Percentiles rank a stretch among this genome's conserved stretches.
phyloP scores from a whole-genome alignment of 2,329 filamentous ascomycete genomes.

The Fusarium sambucinum region DNA sequence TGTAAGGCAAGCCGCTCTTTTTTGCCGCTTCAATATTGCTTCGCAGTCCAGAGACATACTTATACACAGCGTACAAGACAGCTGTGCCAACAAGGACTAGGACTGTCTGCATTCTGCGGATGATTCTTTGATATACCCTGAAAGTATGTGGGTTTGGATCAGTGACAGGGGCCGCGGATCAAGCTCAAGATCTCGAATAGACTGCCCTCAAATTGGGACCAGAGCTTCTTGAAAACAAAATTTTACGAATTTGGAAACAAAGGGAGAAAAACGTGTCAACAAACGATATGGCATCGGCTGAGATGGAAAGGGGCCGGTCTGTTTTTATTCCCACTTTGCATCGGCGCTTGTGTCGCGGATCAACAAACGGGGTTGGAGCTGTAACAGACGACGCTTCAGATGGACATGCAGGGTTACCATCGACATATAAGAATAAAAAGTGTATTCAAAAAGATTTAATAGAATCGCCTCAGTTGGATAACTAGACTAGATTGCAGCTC shows the following conservation, averaged over 20 bases:
- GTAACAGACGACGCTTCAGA: slow-evolving; percentile 1
- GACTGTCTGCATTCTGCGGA: slow-evolving; percentile 52
- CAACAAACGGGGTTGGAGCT: background rate
- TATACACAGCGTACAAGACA: slow-evolving; percentile 53
- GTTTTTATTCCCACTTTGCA: background rate
- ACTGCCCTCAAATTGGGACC: background rate
- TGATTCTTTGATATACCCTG: background rate
- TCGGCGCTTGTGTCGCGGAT: background rate
- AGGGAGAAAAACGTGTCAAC: background rate
- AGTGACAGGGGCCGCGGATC: background rate
- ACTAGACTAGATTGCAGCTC: background rate
- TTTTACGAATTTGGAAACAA: background rate
- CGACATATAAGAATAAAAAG: background rate
- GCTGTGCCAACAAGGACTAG: slow-evolving; percentile 50
- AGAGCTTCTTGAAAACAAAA: background rate
- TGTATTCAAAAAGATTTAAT: background rate
- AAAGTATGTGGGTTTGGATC: slow-evolving; percentile 3
- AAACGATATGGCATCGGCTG: background rate
- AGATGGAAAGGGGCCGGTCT: background rate
- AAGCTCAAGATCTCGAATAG: background rate
- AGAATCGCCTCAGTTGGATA: background rate
- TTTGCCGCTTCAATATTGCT: slow-evolving; percentile 64
- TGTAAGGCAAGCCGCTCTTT: slow-evolving; percentile 64
- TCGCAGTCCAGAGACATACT: slow-evolving; percentile 52
- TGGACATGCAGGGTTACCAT: background rate